These are phyloP conservation scores for Prunus mira DNA, from an alignment of 306 rosid species.

Conservation along the genomic window DNA sequence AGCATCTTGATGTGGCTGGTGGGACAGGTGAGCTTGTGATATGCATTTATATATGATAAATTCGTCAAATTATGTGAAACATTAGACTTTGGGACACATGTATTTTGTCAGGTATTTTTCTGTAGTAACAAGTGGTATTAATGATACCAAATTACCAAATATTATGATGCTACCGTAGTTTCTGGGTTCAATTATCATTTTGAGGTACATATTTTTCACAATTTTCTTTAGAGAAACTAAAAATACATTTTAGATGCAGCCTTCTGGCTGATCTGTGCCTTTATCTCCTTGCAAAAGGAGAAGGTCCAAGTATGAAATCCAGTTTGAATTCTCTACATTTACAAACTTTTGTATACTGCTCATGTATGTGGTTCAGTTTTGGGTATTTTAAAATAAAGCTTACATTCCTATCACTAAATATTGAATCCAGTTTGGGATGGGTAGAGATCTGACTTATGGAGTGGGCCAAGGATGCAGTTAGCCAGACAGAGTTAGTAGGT, in stretches of 20 bases:
- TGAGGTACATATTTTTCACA: not conserved
- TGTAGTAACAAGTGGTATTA: not conserved
- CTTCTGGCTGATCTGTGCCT: not conserved
- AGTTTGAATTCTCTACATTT: not conserved
- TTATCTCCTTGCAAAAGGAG: not conserved
- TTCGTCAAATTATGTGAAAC: conserved; percentile 8
- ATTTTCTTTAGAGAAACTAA: not conserved
- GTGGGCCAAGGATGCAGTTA: not conserved
- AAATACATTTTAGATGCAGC: not conserved
- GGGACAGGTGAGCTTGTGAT: conserved; percentile 67
- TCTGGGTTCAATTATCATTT: not conserved
- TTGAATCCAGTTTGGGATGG: not conserved
- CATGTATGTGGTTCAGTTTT: not conserved
- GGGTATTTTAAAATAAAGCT: not conserved
- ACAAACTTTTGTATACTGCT: too few relatives aligned
- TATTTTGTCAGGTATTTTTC: not conserved
- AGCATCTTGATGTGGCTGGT: conserved; percentile 97
- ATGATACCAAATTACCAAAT: not conserved
- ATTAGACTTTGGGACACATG: conserved; percentile 6
- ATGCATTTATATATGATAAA: conserved; percentile 10
- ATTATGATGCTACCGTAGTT: not conserved
- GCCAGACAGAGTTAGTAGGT: not conserved
- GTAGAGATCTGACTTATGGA: not conserved
- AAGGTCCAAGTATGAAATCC: not conserved
- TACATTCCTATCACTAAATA: not conserved